Conservation (phyloP, 139 green algal species). For the Coelastrella sp. region DNA sequence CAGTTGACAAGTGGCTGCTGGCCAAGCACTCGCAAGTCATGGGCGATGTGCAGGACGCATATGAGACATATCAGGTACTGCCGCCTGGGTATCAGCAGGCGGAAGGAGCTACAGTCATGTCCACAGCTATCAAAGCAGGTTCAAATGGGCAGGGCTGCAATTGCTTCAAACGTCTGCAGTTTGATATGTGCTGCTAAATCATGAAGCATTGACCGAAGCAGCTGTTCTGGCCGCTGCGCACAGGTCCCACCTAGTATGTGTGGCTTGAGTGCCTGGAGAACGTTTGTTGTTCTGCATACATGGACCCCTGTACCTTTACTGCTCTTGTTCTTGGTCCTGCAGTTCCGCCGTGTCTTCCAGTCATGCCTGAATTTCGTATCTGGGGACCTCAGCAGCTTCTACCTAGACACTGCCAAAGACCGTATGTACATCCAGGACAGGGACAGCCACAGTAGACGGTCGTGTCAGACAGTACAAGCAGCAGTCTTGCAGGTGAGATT, state of each 20-base stretch:
- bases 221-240: too few relatives aligned
- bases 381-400: conserved; percentile 95
- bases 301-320: not conserved
- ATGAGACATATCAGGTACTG: conserved; percentile 85
- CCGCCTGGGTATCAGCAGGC: too few relatives aligned
- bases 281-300: too few relatives aligned
- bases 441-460: conserved; percentile 69
- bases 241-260: too few relatives aligned
- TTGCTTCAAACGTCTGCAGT: too few relatives aligned
- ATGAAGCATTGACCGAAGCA: too few relatives aligned
- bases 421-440: conserved; percentile 86
- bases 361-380: conserved; percentile 87
- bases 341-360: conserved; percentile 86
- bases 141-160: too few relatives aligned
- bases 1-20: conserved; percentile 58
- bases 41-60: conserved; percentile 79
- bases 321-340: conserved; percentile 64
- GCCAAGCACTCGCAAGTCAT: conserved; percentile 53
- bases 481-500: conserved; percentile 67
- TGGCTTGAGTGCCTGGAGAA: too few relatives aligned
- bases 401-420: conserved; percentile 98
- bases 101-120: too few relatives aligned
- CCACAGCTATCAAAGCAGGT: too few relatives aligned
- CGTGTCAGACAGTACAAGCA: conserved; percentile 91
- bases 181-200: too few relatives aligned